Conservation (phyloP, 441 rosid species). For the Pelargonium fulgidum region DNA sequence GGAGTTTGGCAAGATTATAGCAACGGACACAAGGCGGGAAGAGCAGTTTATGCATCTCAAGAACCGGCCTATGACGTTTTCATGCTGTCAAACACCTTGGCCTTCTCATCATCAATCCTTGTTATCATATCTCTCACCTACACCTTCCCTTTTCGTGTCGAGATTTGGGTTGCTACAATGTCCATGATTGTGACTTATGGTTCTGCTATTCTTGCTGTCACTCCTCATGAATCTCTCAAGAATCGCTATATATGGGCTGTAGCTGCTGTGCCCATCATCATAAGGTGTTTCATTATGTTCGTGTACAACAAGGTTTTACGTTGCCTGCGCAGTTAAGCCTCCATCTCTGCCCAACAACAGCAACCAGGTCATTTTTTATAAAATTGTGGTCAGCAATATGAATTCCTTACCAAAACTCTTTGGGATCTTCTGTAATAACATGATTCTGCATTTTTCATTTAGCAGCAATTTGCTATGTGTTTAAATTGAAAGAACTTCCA, state of each 20-base stretch:
- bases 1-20: slow-evolving; percentile 21
- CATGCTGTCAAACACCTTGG: background rate
- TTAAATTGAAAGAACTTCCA: too few relatives aligned
- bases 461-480: too few relatives aligned
- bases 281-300: background rate
- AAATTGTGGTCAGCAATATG: too few relatives aligned
- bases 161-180: background rate
- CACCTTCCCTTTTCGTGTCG: background rate
- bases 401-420: too few relatives aligned
- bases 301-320: background rate
- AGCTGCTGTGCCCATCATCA: background rate
- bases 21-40: slow-evolving; percentile 11
- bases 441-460: too few relatives aligned
- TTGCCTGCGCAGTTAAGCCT: background rate
- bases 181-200: background rate
- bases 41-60: slow-evolving; percentile 18
- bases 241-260: background rate
- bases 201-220: background rate
- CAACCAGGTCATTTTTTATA: too few relatives aligned
- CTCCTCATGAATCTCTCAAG: too few relatives aligned
- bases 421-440: too few relatives aligned
- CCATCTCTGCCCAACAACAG: background rate
- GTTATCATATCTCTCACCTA: background rate
- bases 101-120: background rate
- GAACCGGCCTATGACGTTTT: background rate